These are phyloP conservation scores for Cordyceps militaris DNA, from an alignment of 2,329 filamentous ascomycete genomes.

Conservation along the genomic window DNA sequence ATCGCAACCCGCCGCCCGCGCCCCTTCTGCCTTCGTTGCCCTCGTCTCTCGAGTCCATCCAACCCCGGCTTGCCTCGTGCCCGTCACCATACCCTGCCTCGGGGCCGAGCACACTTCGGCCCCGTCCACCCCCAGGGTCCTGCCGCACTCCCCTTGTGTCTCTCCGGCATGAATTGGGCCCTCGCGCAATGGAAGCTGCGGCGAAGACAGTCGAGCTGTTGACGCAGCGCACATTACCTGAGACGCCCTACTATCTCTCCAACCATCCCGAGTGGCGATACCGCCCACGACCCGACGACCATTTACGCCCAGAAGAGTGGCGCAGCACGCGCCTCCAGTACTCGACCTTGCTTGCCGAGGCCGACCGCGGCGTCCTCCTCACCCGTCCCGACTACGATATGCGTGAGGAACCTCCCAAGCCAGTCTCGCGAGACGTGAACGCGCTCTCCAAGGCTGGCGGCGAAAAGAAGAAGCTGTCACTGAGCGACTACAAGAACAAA, in stretches of 20 bases:
- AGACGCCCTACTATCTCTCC: constrained; percentile 47
- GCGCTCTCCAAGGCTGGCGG: constrained; percentile 34
- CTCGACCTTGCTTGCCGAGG: constrained; percentile 49
- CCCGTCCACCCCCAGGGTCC: constrained; percentile 17
- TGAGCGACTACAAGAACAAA: constrained; percentile 54
- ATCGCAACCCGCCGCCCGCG: not conserved
- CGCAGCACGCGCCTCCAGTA: constrained; percentile 46
- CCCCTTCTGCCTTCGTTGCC: not conserved
- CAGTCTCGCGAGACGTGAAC: constrained; percentile 28
- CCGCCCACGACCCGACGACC: constrained; percentile 33
- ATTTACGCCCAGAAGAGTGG: constrained; percentile 41
- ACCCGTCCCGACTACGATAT: constrained; percentile 53
- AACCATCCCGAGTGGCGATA: constrained; percentile 42
- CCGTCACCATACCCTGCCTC: not conserved
- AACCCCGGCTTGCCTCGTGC: not conserved
- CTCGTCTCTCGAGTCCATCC: not conserved
- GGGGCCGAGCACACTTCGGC: constrained; percentile 7
- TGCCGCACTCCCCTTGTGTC: constrained; percentile 16
- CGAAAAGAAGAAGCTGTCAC: constrained; percentile 50
- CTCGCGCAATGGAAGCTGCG: constrained; percentile 51
- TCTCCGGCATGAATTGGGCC: constrained; percentile 27
- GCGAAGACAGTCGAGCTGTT: constrained; percentile 49
- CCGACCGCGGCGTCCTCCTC: constrained; percentile 50
- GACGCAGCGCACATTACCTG: constrained; percentile 45
- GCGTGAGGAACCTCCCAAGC: constrained; percentile 42